Base-by-base conservation (phyloP, 1,284 basidiomycete species). In the Pisolithus thermaeus region DNA sequence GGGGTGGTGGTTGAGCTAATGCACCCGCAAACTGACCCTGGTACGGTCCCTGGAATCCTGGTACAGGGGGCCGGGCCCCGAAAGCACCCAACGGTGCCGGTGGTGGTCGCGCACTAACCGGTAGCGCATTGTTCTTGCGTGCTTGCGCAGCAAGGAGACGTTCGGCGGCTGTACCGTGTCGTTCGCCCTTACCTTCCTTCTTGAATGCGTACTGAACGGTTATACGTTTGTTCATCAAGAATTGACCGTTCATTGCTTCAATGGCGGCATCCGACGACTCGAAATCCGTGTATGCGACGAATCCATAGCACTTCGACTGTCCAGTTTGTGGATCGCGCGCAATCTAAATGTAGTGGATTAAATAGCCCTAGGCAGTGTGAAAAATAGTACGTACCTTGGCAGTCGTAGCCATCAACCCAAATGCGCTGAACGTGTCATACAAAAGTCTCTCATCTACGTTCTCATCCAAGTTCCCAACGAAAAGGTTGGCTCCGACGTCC, bases 181-280 rank as follows among this genome's bases (percentile, higher is more conserved):
- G 81, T 70, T 99, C 96, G 54, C 95, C 94, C 69, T 98, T 97
- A 51, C 92, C 92, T 62, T 99, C 97, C 74, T 98, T 98, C 71
- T 98, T 98, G 80, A 97, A 96, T 4, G 96, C 96, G 66, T 97
- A 98, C 68, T 96, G 92, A 14, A 97, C 94, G 16, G 87, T 87
- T 65, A 98, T 91, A 52, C 94, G 89, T 70, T 97, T 97, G 77
- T 98, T 98, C 85, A 96, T 94, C 44, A 99, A 78, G 80, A 93
- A 97, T 65, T 99, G 96, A 45, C 85, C 84, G 63, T 97, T 96
- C 92, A 99, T 95, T 20, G 92, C 83, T 70, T 98, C 95, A 54
- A 97, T 83, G 4, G 97, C 95, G 16, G 92, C 91, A 69, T 99
- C 97, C 18, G 95, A 92, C 6, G 95, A 84, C 66, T 99, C 96